Percentiles rank a stretch among this genome's conserved stretches.
Conservation (phyloP, 495 filamentous ascomycete species). For the Trichoderma reesei region DNA sequence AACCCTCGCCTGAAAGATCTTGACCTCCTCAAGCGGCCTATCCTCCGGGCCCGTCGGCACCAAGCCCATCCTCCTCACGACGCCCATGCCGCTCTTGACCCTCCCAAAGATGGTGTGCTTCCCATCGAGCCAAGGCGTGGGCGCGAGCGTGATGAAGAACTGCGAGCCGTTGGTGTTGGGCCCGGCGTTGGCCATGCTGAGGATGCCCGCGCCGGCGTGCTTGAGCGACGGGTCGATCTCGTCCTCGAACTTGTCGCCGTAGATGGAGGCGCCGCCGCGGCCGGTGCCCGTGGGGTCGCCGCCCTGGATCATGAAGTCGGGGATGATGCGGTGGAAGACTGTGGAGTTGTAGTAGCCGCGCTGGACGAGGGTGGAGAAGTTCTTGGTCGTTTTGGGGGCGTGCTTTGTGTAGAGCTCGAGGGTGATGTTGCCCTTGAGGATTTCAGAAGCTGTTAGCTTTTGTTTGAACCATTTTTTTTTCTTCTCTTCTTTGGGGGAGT, state of each 20-base stretch:
- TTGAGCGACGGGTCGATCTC: conserved; percentile 70
- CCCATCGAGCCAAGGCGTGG: conserved; percentile 93
- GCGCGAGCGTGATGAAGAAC: conserved; percentile 87
- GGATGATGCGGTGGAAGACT: conserved; percentile 90
- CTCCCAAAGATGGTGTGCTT: conserved; percentile 97
- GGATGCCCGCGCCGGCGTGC: conserved; percentile 86
- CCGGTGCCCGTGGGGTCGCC: conserved; percentile 96
- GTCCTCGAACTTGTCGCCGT: conserved; percentile 91
- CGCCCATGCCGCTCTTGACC: conserved; percentile 71
- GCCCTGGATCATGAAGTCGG: conserved; percentile 94
- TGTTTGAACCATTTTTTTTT: background rate
- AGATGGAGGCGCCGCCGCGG: conserved; percentile 81
- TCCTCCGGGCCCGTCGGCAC: conserved; percentile 80
- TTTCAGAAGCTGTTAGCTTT: background rate
- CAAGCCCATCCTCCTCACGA: conserved; percentile 83
- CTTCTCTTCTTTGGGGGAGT: background rate
- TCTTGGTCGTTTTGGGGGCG: conserved; percentile 61
- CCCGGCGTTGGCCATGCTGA: conserved; percentile 94
- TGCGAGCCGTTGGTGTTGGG: conserved; percentile 87
- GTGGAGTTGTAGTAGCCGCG: conserved; percentile 79
- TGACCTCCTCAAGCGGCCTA: conserved; percentile 71
- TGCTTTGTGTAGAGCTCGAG: conserved; percentile 71
- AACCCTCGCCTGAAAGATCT: conserved; percentile 62
- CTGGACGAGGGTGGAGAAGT: conserved; percentile 69
- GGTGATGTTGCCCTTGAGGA: conserved; percentile 58